These are phyloP conservation scores for Tylopilus rubrobrunneus DNA, from an alignment of 768 basidiomycete genomes.

Conservation along the genomic window DNA sequence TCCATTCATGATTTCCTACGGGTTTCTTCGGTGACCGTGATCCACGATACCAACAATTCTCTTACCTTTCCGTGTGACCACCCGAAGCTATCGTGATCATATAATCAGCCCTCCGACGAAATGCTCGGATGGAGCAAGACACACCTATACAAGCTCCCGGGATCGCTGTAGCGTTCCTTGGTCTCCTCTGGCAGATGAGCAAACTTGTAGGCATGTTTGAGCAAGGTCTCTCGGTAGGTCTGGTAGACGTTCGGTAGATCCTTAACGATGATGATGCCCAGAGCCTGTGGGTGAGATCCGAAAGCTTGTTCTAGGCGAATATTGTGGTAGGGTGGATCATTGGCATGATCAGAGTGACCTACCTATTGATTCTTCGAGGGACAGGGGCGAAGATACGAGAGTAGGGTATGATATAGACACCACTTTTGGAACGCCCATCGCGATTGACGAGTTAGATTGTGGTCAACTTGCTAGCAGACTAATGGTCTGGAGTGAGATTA, in stretches of 20 bases:
- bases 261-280: conserved; percentile 79
- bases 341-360: conserved; percentile 7
- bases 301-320: conserved; percentile 67
- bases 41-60: background rate
- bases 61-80: conserved; percentile 94
- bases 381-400: conserved; percentile 49
- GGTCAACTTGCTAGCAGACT: background rate
- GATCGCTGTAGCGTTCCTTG: conserved; percentile 74
- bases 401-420: conserved; percentile 15
- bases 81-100: conserved; percentile 63
- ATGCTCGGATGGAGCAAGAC: conserved; percentile 12
- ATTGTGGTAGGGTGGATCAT: background rate
- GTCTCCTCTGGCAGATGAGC: conserved; percentile 60
- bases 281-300: conserved; percentile 67
- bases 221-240: conserved; percentile 61
- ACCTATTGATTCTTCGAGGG: conserved; percentile 63
- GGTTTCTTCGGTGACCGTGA: background rate
- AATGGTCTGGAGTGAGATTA: no score
- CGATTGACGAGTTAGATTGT: conserved; percentile 10
- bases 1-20: conserved; percentile 93
- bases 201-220: conserved; percentile 74
- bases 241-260: conserved; percentile 73
- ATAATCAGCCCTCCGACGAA: background rate
- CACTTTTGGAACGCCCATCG: no score
- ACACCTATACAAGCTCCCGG: conserved; percentile 71